These are phyloP conservation scores for Sarcocystis neurona DNA, from an alignment of 169 alveolate species.

Conservation along the genomic window DNA sequence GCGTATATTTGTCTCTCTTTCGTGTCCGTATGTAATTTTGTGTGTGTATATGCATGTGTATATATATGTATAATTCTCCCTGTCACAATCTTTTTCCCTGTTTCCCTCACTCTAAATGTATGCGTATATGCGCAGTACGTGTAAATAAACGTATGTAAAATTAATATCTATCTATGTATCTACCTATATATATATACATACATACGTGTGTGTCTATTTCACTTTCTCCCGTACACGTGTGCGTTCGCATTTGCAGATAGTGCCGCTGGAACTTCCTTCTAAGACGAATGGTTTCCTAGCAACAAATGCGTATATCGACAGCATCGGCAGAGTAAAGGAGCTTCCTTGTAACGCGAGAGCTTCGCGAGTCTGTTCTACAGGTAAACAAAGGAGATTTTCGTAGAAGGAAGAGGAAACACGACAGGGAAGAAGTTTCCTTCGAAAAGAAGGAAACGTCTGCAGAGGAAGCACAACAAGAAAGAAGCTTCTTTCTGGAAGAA, in stretches of 20 bases:
- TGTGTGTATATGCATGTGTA: too few relatives aligned
- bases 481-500: too few relatives aligned
- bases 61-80: too few relatives aligned
- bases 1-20: too few relatives aligned
- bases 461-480: too few relatives aligned
- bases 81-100: too few relatives aligned
- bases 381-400: constrained; percentile 32
- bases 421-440: background rate
- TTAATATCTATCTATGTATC: too few relatives aligned
- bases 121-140: too few relatives aligned
- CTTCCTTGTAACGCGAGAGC: constrained; percentile 88
- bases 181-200: too few relatives aligned
- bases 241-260: constrained; percentile 72
- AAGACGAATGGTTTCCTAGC: constrained; percentile 78
- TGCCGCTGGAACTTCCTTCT: constrained; percentile 86
- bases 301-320: constrained; percentile 86
- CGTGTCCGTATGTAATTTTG: too few relatives aligned
- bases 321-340: constrained; percentile 85
- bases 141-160: too few relatives aligned
- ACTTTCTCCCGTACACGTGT: background rate
- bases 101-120: too few relatives aligned
- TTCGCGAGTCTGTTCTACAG: constrained; percentile 85
- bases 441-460: background rate
- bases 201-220: background rate
- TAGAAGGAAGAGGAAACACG: background rate